These are phyloP conservation scores for Xylariaceae sp. DNA, from an alignment of 2,329 filamentous ascomycete species.

Conservation along the genomic window DNA sequence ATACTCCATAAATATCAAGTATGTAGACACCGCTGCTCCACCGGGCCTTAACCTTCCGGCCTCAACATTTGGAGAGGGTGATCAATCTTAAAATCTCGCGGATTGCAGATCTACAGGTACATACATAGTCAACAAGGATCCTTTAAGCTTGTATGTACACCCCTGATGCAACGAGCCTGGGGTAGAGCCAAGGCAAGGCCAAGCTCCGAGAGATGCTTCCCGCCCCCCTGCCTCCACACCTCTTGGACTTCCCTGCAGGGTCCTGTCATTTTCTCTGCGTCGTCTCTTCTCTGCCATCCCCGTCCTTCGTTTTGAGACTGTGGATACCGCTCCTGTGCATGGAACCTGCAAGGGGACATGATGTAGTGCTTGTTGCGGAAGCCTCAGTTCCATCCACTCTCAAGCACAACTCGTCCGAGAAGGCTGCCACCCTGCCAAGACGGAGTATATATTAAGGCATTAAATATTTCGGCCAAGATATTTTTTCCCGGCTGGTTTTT, in stretches of 20 bases:
- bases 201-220: slow-evolving; percentile 28
- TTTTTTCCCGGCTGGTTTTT: slow-evolving; percentile 38
- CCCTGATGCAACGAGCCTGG: slow-evolving; percentile 8
- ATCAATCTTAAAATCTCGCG: slow-evolving; percentile 1
- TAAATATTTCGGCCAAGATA: slow-evolving; percentile 44
- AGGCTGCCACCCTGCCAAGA: slow-evolving; percentile 19
- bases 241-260: slow-evolving; percentile 8
- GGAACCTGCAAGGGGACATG: slow-evolving; percentile 31
- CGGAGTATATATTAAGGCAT: slow-evolving; percentile 41
- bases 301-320: slow-evolving; percentile 46
- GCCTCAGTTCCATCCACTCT: slow-evolving; percentile 26
- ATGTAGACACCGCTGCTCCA: too few species aligned
- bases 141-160: slow-evolving; percentile 22
- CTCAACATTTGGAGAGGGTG: not conserved
- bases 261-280: slow-evolving; percentile 37
- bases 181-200: slow-evolving; percentile 8
- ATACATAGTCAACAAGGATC: slow-evolving; percentile 17
- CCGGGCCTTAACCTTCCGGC: not conserved
- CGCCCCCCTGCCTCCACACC: slow-evolving; percentile 29
- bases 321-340: slow-evolving; percentile 41
- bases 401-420: slow-evolving; percentile 31
- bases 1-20: too few species aligned
- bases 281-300: slow-evolving; percentile 35
- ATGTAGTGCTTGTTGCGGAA: slow-evolving; percentile 36
- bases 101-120: not conserved